A percentile compares a stretch with the other conserved stretches of the same genome.
Conservation (phyloP, 176 grass and related monocot genomes). For the Saccharum spontaneum region DNA sequence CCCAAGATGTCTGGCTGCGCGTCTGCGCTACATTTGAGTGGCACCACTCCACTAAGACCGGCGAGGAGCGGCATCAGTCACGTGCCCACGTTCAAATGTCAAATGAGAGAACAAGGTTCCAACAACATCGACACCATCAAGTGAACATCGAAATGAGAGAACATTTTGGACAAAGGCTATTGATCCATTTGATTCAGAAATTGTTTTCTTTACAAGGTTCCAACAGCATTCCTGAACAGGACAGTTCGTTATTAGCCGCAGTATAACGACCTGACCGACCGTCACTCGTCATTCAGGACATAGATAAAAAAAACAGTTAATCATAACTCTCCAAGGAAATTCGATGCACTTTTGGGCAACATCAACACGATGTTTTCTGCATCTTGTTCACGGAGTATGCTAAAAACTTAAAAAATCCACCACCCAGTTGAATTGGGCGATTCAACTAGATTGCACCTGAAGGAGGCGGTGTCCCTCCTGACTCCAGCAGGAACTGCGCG, state of each 20-base stretch:
- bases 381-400: constrained; percentile 30
- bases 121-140: not conserved
- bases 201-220: constrained; percentile 28
- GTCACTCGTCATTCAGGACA: constrained; percentile 11
- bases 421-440: constrained; percentile 36
- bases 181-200: constrained; percentile 8
- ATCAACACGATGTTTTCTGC: constrained; percentile 38
- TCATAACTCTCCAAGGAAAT: constrained; percentile 12
- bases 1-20: too few relatives aligned
- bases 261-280: not conserved
- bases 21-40: too few relatives aligned
- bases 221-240: constrained; percentile 7
- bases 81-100: not conserved
- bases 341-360: constrained; percentile 49
- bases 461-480: constrained; percentile 6
- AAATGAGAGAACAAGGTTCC: not conserved
- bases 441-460: constrained; percentile 23
- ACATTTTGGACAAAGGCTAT: not conserved
- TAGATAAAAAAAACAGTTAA: constrained; percentile 8
- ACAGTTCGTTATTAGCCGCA: constrained; percentile 22
- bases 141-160: not conserved
- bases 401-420: constrained; percentile 15
- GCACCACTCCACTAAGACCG: not conserved
- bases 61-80: too few relatives aligned
- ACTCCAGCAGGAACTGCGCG: constrained; percentile 61